Conservation (phyloP, 78 protist species). For the Anaeramoeba flamelloides region DNA sequence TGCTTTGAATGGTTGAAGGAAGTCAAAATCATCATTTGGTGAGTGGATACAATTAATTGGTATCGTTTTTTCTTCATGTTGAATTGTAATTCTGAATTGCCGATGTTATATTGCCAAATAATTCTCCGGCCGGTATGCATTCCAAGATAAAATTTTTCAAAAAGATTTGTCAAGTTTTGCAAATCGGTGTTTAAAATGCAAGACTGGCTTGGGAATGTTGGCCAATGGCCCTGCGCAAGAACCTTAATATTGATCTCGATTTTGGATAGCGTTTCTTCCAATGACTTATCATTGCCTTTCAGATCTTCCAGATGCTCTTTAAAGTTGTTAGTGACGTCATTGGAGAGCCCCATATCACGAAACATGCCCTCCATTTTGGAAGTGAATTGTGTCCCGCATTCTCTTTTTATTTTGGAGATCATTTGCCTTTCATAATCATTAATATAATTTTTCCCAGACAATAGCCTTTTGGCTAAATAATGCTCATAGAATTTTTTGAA, state of each 20-base stretch:
- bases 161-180: slow-evolving; percentile 24
- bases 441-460: slow-evolving; percentile 30
- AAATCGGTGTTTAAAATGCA: neutral
- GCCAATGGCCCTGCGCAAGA: slow-evolving; percentile 81
- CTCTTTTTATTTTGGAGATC: slow-evolving; percentile 61
- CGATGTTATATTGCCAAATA: slow-evolving; percentile 60
- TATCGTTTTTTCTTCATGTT: slow-evolving; percentile 24
- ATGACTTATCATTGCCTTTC: slow-evolving; percentile 2
- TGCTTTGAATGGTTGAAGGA: too few species aligned
- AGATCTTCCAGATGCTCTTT: slow-evolving; percentile 2
- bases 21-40: too few species aligned
- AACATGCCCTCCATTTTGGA: slow-evolving; percentile 84
- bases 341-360: slow-evolving; percentile 60
- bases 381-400: slow-evolving; percentile 77
- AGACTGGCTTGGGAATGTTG: slow-evolving; percentile 19
- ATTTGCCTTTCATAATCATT: slow-evolving; percentile 65
- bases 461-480: slow-evolving; percentile 75
- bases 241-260: slow-evolving; percentile 54
- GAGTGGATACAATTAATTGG: neutral
- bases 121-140: slow-evolving; percentile 62
- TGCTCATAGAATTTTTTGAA: slow-evolving; percentile 80
- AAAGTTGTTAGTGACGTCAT: slow-evolving; percentile 46
- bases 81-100: neutral
- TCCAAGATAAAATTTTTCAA: slow-evolving; percentile 42
- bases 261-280: too few species aligned